Percentiles rank a stretch among this genome's conserved stretches.
phyloP scores from a whole-genome alignment of 805 yeast genomes.

The Candida ortonii region DNA sequence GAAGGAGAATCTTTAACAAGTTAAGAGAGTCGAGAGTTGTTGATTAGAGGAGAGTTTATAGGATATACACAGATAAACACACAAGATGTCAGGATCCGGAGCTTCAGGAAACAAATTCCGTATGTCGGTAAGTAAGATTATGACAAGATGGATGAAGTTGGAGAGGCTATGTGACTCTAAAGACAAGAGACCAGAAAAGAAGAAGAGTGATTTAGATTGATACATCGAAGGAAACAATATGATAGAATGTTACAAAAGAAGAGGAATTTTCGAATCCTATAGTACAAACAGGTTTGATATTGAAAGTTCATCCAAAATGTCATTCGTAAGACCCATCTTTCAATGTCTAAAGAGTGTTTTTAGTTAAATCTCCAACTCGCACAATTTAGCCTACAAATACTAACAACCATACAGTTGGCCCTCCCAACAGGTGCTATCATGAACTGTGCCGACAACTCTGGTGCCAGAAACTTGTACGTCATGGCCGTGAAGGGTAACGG shows the following conservation, averaged over 20 bases:
- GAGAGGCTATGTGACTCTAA: no score
- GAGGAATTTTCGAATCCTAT: no score
- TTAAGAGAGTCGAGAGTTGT: not conserved
- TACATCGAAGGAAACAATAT: not conserved
- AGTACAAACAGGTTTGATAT: no score
- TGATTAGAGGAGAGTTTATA: constrained; percentile 2
- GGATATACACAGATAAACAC: constrained; percentile 11
- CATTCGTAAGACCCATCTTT: no score
- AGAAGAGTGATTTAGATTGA: no score
- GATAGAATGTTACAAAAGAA: no score
- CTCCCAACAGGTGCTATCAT: constrained; percentile 99
- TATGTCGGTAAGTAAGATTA: constrained; percentile 77
- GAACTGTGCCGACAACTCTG: constrained; percentile 99
- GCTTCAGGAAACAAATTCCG: constrained; percentile 99
- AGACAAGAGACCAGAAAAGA: no score
- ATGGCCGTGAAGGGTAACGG: constrained; percentile 98
- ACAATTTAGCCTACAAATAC: constrained; percentile 9
- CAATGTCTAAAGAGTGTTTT: not conserved
- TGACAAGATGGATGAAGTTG: no score
- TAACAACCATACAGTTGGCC: constrained; percentile 67
- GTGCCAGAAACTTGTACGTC: constrained; percentile 99
- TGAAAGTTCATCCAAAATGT: no score
- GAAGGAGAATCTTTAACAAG: constrained; percentile 1
- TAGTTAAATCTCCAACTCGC: not conserved
- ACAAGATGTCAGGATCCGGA: constrained; percentile 82